Percentiles rank a stretch among this genome's conserved stretches.
Evolutionary conservation across 1,284 basidiomycete species (phyloP).

Genomic region (Grifola frondosa): DNA sequence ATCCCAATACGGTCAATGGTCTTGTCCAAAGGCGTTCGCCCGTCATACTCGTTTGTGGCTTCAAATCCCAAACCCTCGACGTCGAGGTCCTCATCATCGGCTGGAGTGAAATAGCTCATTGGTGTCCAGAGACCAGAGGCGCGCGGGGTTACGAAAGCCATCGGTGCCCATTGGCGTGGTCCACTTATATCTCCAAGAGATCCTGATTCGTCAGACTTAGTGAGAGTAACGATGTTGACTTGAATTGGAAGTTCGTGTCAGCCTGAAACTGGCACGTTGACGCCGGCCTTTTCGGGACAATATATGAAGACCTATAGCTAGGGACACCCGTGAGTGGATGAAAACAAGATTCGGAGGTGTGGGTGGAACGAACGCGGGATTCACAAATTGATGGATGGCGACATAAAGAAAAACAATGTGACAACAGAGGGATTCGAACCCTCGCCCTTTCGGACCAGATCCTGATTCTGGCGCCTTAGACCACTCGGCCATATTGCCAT

Average conservation of each 20-base stretch:
- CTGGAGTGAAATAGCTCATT: constrained; percentile 25
- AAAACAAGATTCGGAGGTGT: too few species aligned
- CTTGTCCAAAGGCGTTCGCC: constrained; percentile 73
- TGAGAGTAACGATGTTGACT: too few species aligned
- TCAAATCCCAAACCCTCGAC: constrained; percentile 24
- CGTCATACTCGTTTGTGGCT: constrained; percentile 41
- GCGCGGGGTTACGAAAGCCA: constrained; percentile 41
- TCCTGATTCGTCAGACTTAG: too few species aligned
- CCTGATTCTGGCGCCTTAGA: constrained; percentile 24
- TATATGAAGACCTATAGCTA: too few species aligned
- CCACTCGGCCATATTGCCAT: constrained; percentile 22
- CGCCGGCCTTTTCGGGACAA: too few species aligned
- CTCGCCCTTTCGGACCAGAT: constrained; percentile 39
- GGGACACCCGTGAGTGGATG: too few species aligned
- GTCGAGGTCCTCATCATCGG: constrained; percentile 19
- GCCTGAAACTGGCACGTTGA: too few species aligned
- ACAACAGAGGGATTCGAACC: constrained; percentile 43
- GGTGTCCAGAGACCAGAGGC: constrained; percentile 47
- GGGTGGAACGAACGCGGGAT: too few species aligned
- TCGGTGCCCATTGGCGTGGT: constrained; percentile 20
- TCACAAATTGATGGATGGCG: too few species aligned
- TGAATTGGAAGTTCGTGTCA: too few species aligned
- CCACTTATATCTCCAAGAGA: too few species aligned
- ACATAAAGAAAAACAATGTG: constrained; percentile 11
- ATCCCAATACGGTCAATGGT: constrained; percentile 90